A percentile compares a stretch with the other conserved stretches of the same genome.
These are phyloP conservation scores for Prunus kanzakura DNA, from an alignment of 306 rosid species.

Conservation along the genomic window DNA sequence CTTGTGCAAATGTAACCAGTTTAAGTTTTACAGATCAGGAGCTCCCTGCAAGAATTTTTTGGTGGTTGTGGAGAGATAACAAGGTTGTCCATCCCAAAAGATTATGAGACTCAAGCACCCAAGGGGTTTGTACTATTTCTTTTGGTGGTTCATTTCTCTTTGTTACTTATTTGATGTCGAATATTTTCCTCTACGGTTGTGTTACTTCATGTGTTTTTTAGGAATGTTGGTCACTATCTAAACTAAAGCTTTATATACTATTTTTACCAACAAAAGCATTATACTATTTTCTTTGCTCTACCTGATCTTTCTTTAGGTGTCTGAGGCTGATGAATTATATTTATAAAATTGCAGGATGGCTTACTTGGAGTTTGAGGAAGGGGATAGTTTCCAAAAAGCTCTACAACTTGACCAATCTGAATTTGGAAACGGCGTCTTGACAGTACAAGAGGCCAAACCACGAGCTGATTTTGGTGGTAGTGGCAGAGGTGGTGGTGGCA, in stretches of 20 bases:
- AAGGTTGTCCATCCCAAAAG: constrained; percentile 71
- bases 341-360: constrained; percentile 47
- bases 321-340: not conserved
- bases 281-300: not conserved
- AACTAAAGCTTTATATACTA: not conserved
- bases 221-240: no score
- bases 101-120: constrained; percentile 46
- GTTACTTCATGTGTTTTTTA: no score
- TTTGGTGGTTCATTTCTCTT: not conserved
- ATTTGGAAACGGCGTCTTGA: constrained; percentile 36
- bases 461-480: constrained; percentile 30
- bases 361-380: constrained; percentile 64
- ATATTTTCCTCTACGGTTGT: not conserved
- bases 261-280: no score
- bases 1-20: no score
- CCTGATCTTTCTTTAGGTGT: not conserved
- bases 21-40: constrained; percentile 40
- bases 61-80: constrained; percentile 65
- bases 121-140: constrained; percentile 54
- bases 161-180: not conserved
- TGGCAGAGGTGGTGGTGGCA: not conserved
- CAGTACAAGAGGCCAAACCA: constrained; percentile 81
- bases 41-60: constrained; percentile 51
- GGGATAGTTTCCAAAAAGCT: constrained; percentile 40
- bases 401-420: constrained; percentile 54